Conservation (phyloP, 495 filamentous ascomycete genomes). For the Chaetomium tenue region DNA sequence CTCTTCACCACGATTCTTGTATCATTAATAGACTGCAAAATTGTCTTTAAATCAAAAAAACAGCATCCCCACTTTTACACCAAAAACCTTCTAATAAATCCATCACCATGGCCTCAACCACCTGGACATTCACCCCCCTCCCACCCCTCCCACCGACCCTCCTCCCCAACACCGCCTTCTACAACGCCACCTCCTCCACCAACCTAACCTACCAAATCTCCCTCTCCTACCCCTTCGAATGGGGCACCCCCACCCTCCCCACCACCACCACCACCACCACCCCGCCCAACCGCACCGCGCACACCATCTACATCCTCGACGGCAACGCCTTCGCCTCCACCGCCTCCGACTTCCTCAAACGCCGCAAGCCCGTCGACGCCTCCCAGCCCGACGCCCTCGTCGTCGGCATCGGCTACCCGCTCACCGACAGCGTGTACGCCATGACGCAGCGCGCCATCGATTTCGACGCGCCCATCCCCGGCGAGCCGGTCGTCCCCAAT, state of each 20-base stretch:
- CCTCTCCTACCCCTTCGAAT: conserved; percentile 30
- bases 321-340: conserved; percentile 33
- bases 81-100: no score
- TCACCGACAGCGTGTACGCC: conserved; percentile 28
- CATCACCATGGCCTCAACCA: no score
- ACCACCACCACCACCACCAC: background rate
- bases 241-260: background rate
- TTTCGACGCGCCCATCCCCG: conserved; percentile 18
- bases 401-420: conserved; percentile 32
- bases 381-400: conserved; percentile 29
- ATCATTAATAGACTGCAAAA: no score
- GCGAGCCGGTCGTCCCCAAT: background rate
- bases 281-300: no score
- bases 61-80: no score
- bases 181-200: conserved; percentile 27
- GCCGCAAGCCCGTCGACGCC: conserved; percentile 20
- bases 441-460: conserved; percentile 24
- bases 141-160: conserved; percentile 29
- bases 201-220: conserved; percentile 28
- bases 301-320: conserved; percentile 25
- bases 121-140: conserved; percentile 25
- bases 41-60: no score
- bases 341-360: conserved; percentile 29
- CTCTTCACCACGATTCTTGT: no score
- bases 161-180: conserved; percentile 27